A percentile compares a stretch with the other conserved stretches of the same genome.
Conservation (phyloP, 345 rosid genomes). For the Sisymbrium altissimum region DNA sequence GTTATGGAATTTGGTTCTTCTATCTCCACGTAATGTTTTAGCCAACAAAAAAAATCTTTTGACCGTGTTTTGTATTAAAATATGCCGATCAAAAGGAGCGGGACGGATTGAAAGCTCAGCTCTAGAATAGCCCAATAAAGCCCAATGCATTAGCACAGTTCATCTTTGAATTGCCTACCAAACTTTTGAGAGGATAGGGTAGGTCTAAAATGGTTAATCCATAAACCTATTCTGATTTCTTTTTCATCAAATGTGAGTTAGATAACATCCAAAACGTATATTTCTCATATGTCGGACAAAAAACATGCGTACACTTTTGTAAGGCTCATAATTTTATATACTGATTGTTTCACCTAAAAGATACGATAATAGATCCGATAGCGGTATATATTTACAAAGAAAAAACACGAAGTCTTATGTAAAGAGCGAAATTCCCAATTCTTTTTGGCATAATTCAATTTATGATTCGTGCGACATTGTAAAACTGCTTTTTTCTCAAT, state of each 20-base stretch:
- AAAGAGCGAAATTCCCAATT: conserved; percentile 6
- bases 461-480: conserved; percentile 14
- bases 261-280: not conserved
- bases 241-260: not conserved
- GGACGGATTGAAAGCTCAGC: not conserved
- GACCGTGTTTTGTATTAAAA: not conserved
- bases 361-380: not conserved
- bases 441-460: conserved; percentile 2
- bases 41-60: not conserved
- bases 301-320: not conserved
- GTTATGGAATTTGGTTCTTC: not conserved
- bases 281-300: not conserved
- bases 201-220: not conserved
- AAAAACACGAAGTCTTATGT: not conserved
- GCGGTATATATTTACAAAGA: not conserved
- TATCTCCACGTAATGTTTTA: not conserved
- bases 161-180: not conserved
- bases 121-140: conserved; percentile 12
- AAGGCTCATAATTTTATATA: not conserved
- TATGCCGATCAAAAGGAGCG: not conserved
- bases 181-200: not conserved
- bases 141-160: conserved; percentile 7
- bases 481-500: conserved; percentile 5
- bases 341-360: conserved; percentile 3
- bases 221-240: not conserved